Evolutionary conservation across 306 rosid species (phyloP).

Genomic region (Castanea sativa): DNA sequence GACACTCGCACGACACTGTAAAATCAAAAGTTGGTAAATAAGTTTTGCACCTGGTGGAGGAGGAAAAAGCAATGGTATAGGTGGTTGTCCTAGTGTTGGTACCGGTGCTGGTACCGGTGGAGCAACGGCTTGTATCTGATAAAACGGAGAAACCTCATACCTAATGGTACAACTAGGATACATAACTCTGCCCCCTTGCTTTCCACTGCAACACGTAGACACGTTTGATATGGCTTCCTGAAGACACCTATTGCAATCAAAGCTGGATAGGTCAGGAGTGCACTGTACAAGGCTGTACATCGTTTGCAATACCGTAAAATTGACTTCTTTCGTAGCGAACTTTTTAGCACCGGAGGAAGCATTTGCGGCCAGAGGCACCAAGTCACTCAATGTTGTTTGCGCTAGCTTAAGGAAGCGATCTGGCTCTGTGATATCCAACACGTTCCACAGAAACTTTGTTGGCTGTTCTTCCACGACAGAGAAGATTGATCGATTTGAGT

Average conservation of each 20-base stretch:
- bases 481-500: conserved; percentile 22
- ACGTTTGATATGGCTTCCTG: background rate
- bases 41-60: no score
- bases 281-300: conserved; percentile 36
- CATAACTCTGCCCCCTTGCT: conserved; percentile 16
- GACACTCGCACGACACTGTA: no score
- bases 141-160: conserved; percentile 22
- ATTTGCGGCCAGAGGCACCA: conserved; percentile 10
- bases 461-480: background rate
- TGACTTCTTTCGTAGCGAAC: background rate
- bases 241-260: conserved; percentile 21
- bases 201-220: conserved; percentile 1
- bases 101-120: no score
- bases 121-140: background rate
- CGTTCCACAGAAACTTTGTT: rapidly evolving
- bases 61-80: no score
- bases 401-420: conserved; percentile 1
- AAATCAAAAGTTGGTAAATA: no score
- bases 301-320: background rate
- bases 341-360: background rate
- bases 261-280: conserved; percentile 22
- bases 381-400: background rate
- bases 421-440: background rate
- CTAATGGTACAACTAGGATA: conserved; percentile 33
- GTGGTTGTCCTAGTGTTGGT: no score